These are phyloP conservation scores for Boletus coccyginus DNA, from an alignment of 768 basidiomycete species.

Conservation along the genomic window DNA sequence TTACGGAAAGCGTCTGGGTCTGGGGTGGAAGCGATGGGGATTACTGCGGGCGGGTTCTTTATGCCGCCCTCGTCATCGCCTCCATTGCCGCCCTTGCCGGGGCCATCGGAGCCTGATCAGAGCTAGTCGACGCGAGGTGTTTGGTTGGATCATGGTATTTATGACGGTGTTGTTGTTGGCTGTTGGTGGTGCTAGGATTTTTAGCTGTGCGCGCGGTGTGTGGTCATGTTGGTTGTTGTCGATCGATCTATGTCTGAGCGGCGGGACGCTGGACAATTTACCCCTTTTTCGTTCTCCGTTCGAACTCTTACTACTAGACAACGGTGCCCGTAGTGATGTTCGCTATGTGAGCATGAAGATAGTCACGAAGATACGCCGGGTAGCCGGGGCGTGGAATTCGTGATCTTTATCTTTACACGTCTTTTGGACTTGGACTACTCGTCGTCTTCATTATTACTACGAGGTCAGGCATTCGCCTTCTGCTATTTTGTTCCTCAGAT, in stretches of 20 bases:
- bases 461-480: not conserved
- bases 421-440: not conserved
- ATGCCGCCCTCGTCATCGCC: conserved; percentile 43
- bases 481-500: not conserved
- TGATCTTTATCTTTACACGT: too few species aligned
- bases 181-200: not conserved
- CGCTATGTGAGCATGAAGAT: too few species aligned
- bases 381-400: too few species aligned
- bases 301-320: too few species aligned
- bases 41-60: conserved; percentile 81
- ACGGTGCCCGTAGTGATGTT: too few species aligned
- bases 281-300: not conserved
- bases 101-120: not conserved
- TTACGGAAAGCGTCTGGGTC: conserved; percentile 63
- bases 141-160: not conserved
- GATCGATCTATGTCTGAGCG: too few species aligned
- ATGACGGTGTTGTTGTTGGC: not conserved
- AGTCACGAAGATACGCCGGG: too few species aligned
- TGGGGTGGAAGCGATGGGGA: conserved; percentile 70
- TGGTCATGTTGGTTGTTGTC: too few species aligned
- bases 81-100: conserved; percentile 24
- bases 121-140: not conserved
- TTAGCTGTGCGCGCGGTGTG: not conserved
- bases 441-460: not conserved
- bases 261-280: not conserved